A percentile compares a stretch with the other conserved stretches of the same genome.
phyloP scores from a whole-genome alignment of 2,329 filamentous ascomycete species.

The Aspergillus sp. region DNA sequence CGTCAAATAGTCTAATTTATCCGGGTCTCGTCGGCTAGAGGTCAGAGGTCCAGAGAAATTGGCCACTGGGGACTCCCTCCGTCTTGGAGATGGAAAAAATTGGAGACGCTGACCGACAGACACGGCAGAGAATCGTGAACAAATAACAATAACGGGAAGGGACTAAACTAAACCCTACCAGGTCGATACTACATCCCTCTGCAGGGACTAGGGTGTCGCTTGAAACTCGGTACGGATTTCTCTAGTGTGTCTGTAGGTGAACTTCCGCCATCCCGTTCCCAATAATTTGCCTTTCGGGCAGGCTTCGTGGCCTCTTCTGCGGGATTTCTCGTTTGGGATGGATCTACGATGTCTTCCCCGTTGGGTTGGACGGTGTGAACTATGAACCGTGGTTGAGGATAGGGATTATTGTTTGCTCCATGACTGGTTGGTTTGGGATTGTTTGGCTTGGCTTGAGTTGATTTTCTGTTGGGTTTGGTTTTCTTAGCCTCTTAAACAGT shows the following conservation, averaged over 20 bases:
- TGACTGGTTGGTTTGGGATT: not conserved
- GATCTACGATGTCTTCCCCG: conserved; percentile 4
- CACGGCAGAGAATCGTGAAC: not conserved
- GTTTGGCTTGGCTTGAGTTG: too few relatives aligned
- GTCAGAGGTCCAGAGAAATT: too few relatives aligned
- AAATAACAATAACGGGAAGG: too few relatives aligned
- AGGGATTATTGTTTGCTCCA: not conserved
- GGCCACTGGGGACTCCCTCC: too few relatives aligned
- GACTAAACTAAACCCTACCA: too few relatives aligned
- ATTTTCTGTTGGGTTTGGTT: not conserved
- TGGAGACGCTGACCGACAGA: not conserved
- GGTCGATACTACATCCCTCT: too few relatives aligned
- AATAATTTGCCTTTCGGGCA: not conserved
- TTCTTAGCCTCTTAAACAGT: not conserved
- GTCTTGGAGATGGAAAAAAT: too few relatives aligned
- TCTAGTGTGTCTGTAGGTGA: not conserved
- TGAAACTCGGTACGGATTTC: too few relatives aligned
- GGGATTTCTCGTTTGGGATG: conserved; percentile 8
- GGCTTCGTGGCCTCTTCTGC: conserved; percentile 4
- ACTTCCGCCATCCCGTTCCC: not conserved
- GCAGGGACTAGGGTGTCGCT: too few relatives aligned
- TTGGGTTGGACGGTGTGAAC: not conserved
- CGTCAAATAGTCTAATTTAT: not conserved
- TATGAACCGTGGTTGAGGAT: not conserved
- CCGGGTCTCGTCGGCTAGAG: too few relatives aligned